Evolutionary conservation across 2,329 filamentous ascomycete genomes (phyloP), one percentile per base, ranked within the genome.

Genomic region (Akanthomyces uredinophilus): DNA sequence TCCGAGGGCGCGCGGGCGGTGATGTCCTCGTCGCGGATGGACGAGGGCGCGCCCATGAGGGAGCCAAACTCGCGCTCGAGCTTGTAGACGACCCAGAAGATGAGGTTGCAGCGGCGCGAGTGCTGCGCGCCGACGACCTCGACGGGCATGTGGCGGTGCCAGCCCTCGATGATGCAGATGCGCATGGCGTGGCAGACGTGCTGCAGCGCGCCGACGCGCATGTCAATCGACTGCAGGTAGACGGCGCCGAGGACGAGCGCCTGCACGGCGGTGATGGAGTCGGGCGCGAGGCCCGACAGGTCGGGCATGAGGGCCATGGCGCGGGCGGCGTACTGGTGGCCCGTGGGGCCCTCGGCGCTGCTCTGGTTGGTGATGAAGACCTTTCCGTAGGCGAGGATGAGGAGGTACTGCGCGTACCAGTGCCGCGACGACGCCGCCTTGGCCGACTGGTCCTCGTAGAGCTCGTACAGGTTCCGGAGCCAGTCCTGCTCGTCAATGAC

Each of bases 251-350:
- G 52, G 2, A 71, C 69, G 1, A 74, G 61, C 1, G 71, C 71
- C 47, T 74, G 70, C 5, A 74, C 73, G 5, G 70, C 68, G 0
- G 66, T 65, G 47, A 74, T 66, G 14, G 69, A 66, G 32, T 74
- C 71, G 7, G 68, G 63, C 35, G 70, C 67, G 20, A 73, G 69
- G 1, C 70, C 69, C 1, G 70, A 72, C 5, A 77, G 27, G 55
- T 77, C 74, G 0, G 75, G 75, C 50, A 78, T 68, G 4, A 78
- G 16, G 0, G 74, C 69, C 74, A 78, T 76, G 0, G 75, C 75
- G 3, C 75, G 66, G 0, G 71, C 65, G 10, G 76, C 76, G 58
- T 76, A 77, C 46, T 75, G 72, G n/a, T 73, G 70, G 0, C 75
- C 75, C 0, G 72, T 67, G 0, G 75, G 75, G 0, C 69, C 69